Evolutionary conservation across 352 stramenopile species (phyloP).

Genomic region (Phytophthora macrochlamydospora): DNA sequence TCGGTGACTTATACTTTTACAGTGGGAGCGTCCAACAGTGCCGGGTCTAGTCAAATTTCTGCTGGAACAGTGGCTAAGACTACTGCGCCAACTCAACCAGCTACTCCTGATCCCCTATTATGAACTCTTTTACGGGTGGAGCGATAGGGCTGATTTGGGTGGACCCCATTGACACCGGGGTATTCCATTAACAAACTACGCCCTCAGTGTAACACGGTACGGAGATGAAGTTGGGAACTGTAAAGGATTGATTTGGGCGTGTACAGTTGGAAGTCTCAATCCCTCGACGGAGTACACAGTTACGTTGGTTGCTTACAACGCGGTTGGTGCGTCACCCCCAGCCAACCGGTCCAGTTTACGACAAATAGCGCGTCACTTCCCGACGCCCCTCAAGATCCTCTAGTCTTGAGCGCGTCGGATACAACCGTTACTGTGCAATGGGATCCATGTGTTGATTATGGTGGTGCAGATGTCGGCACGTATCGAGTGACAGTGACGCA

Average conservation of each 20-base stretch:
- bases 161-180: constrained; percentile 62
- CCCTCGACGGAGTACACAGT: constrained; percentile 52
- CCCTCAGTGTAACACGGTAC: constrained; percentile 28
- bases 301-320: constrained; percentile 44
- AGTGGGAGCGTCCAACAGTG: constrained; percentile 36
- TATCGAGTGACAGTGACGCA: constrained; percentile 41
- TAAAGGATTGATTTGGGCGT: constrained; percentile 48
- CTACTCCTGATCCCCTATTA: constrained; percentile 24
- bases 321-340: constrained; percentile 38
- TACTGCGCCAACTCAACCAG: constrained; percentile 24
- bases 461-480: constrained; percentile 43
- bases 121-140: constrained; percentile 38
- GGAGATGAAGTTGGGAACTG: constrained; percentile 35
- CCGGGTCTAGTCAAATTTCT: constrained; percentile 35
- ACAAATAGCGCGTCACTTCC: constrained; percentile 36
- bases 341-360: constrained; percentile 19
- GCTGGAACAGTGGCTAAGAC: constrained; percentile 18
- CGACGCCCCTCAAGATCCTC: constrained; percentile 35
- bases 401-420: constrained; percentile 19
- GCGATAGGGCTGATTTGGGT: constrained; percentile 45
- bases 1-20: constrained; percentile 50
- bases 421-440: constrained; percentile 37
- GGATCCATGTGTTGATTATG: constrained; percentile 46
- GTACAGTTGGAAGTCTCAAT: constrained; percentile 39
- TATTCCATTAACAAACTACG: constrained; percentile 46